Conservation (phyloP, 805 yeast species). For the Wickerhamiella domercqiae region DNA sequence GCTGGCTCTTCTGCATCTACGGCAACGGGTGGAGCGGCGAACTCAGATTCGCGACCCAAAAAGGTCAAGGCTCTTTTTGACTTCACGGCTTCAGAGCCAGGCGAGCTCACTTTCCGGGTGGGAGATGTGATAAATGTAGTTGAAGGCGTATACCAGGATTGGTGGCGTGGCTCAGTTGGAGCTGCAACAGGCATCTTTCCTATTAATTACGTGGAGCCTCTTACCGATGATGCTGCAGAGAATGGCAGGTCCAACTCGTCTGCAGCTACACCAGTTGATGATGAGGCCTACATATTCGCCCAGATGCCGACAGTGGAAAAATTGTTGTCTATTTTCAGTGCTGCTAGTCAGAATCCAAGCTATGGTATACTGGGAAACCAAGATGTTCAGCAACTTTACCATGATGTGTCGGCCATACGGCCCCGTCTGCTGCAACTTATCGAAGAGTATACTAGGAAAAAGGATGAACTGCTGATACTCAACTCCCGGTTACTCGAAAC, state of each 20-base stretch:
- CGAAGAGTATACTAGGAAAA: constrained; percentile 60
- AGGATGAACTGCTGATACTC: constrained; percentile 60
- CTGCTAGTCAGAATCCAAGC: constrained; percentile 21
- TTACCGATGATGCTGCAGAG: constrained; percentile 1
- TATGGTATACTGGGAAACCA: constrained; percentile 35
- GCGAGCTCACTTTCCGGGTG: constrained; percentile 70
- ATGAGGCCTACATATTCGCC: constrained; percentile 39
- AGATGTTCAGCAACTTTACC: constrained; percentile 60
- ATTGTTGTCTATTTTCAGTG: constrained; percentile 41
- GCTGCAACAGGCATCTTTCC: constrained; percentile 86
- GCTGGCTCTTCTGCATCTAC: too few relatives aligned
- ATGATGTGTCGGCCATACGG: constrained; percentile 54
- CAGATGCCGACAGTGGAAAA: constrained; percentile 51
- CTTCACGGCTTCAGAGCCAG: constrained; percentile 60
- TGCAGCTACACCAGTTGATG: constrained; percentile 13
- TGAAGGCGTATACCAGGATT: constrained; percentile 77
- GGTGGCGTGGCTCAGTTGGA: constrained; percentile 84
- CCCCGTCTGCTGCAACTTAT: constrained; percentile 59
- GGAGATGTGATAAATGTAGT: constrained; percentile 82
- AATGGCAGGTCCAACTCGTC: neutral
- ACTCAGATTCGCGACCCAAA: constrained; percentile 1
- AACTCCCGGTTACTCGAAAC: constrained; percentile 59
- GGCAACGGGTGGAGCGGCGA: constrained; percentile 4
- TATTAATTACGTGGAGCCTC: constrained; percentile 53
- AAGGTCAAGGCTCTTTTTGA: constrained; percentile 78